Evolutionary conservation across 2,329 filamentous ascomycete species (phyloP), one percentile per base, ranked within the genome.

Genomic region (Trichoderma asperellum): DNA sequence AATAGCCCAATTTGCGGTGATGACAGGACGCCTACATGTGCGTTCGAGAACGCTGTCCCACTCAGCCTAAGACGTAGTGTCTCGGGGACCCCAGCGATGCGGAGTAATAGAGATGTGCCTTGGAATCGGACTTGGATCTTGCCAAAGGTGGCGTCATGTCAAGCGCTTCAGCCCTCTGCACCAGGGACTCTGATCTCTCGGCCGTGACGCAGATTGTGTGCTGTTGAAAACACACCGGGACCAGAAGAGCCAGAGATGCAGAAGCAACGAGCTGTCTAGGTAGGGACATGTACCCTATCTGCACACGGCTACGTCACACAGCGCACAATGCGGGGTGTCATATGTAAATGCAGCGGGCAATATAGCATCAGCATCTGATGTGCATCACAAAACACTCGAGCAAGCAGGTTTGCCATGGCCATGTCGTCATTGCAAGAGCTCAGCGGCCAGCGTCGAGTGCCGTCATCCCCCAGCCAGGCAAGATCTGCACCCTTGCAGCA

Each of bases 401-500:
- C 62, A 49, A 67, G 64, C 64, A 67, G 55, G 64, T 67, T 67
- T 67, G 55, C 53, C 40, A 29, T 47, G 10, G 43, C 18, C 55
- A 68, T 68, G 66, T 68, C 66, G 66, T 68, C 66, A 68, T 68
- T 24, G 40, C 21, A 16, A 12, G 29, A 35, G 55, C 37, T 21
- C 52, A n/a, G 55, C 12, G 29, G 16, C 40, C 52, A 27, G 21
- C 34, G 35, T 49, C 21, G 52, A 49, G 66, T 29, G 66, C 35
- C 34, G n/a, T 57, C 29, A 24, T 35, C 2, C 49, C 58, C 66
- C 56, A 56, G 58, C 37, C 40, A 62, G 66, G 66, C 49, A 68
- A 62, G 66, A 68, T 68, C 66, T 32, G 58, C 66, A 24, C 49
- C 57, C 66, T 62, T 62, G 58, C 58, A 62, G 57, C 56, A 49